Conservation (phyloP, 2,329 filamentous ascomycete genomes). For the Phyllosticta capitalensis region DNA sequence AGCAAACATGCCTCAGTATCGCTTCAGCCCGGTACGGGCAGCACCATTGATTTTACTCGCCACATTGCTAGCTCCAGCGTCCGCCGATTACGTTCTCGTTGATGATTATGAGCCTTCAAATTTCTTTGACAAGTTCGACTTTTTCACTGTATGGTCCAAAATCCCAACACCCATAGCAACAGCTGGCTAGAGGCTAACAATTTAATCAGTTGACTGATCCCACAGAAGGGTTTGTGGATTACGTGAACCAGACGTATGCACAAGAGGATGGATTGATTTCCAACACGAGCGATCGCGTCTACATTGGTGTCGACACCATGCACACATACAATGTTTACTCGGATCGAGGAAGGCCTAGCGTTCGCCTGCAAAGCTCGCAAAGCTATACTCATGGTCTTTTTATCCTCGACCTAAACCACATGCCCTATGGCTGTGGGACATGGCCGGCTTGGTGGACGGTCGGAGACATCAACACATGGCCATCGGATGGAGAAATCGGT, state of each 20-base stretch:
- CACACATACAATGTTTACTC: slow-evolving; percentile 33
- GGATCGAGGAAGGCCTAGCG: slow-evolving; percentile 19
- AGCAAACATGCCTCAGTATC: neutral
- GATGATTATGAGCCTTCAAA: slow-evolving; percentile 31
- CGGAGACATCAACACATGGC: slow-evolving; percentile 19
- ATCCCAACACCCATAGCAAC: neutral
- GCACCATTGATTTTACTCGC: neutral
- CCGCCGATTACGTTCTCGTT: slow-evolving; percentile 24
- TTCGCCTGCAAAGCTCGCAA: slow-evolving; percentile 28
- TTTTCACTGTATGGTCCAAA: slow-evolving; percentile 20
- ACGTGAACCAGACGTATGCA: slow-evolving; percentile 31
- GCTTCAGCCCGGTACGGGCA: neutral
- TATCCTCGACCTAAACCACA: slow-evolving; percentile 29
- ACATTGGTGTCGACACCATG: slow-evolving; percentile 26
- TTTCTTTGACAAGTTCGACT: slow-evolving; percentile 38
- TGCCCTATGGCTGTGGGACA: slow-evolving; percentile 24
- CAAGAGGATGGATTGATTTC: slow-evolving; percentile 22
- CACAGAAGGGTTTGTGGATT: slow-evolving; percentile 28
- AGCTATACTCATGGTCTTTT: slow-evolving; percentile 31
- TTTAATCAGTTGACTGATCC: slow-evolving; percentile 17
- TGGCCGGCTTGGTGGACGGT: slow-evolving; percentile 34
- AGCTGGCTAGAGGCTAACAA: neutral
- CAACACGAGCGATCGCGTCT: slow-evolving; percentile 11
- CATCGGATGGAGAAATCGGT: slow-evolving; percentile 20
- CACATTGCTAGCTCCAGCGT: neutral